Conservation (phyloP, 2,329 filamentous ascomycete genomes). For the Colletotrichum scovillei region DNA sequence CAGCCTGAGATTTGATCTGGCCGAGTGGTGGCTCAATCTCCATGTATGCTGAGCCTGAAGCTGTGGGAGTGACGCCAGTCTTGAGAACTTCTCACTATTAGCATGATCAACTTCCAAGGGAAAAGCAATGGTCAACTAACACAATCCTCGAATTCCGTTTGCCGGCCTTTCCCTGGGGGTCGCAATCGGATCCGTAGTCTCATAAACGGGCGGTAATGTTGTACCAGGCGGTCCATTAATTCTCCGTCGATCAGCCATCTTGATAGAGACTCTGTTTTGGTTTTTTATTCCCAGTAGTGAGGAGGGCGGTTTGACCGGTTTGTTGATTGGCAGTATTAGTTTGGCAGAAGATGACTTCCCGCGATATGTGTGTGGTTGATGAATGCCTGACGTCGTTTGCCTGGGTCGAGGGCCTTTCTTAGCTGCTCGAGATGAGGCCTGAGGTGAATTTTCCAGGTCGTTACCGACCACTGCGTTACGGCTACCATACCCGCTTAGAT, state of each 20-base stretch:
- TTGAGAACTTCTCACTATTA: conserved; percentile 76
- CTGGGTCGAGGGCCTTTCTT: neutral
- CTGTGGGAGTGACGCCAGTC: conserved; percentile 91
- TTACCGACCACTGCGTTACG: neutral
- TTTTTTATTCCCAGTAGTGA: too few species aligned
- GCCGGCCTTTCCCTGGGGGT: conserved; percentile 67
- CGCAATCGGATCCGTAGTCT: conserved; percentile 52
- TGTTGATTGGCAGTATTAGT: neutral
- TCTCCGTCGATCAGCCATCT: conserved; percentile 86
- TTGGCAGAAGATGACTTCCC: neutral
- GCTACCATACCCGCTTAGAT: neutral
- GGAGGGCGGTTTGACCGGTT: neutral
- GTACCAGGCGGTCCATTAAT: conserved; percentile 87
- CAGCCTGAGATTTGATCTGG: conserved; percentile 40
- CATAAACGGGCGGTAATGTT: conserved; percentile 80
- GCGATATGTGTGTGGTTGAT: neutral
- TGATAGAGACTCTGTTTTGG: neutral
- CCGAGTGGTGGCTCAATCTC: conserved; percentile 68
- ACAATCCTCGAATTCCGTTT: conserved; percentile 85
- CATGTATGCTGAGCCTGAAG: conserved; percentile 91
- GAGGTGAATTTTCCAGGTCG: conserved; percentile 10
- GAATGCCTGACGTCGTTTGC: neutral
- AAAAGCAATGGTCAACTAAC: conserved; percentile 63
- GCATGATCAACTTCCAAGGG: neutral
- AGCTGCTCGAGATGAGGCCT: neutral